These are phyloP conservation scores for Rhamnella rubrinervis DNA, from an alignment of 331 rosid species.

Conservation along the genomic window DNA sequence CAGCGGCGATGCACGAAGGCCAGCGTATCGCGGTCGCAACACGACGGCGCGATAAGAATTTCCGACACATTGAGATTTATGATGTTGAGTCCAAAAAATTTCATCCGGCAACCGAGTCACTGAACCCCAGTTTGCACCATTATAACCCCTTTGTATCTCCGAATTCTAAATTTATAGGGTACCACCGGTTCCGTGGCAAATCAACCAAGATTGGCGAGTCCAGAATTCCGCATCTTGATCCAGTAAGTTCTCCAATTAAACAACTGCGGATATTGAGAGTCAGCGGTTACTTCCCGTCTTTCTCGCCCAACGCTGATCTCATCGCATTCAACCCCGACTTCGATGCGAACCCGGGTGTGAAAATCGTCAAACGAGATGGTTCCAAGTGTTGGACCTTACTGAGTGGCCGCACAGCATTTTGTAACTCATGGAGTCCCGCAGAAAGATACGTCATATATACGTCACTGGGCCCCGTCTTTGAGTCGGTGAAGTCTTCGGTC, in stretches of 20 bases:
- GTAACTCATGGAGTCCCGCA: constrained; percentile 63
- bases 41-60: constrained; percentile 39
- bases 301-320: constrained; percentile 54
- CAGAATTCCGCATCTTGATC: constrained; percentile 48
- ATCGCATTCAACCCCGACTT: constrained; percentile 52
- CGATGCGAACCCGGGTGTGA: constrained; percentile 29
- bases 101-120: constrained; percentile 31
- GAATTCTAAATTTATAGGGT: constrained; percentile 54
- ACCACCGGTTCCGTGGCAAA: constrained; percentile 78
- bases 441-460: constrained; percentile 66
- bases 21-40: constrained; percentile 66
- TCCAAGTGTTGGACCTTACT: constrained; percentile 62
- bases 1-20: constrained; percentile 61
- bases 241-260: constrained; percentile 44
- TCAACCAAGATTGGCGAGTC: constrained; percentile 49
- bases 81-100: constrained; percentile 39
- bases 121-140: constrained; percentile 66
- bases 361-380: constrained; percentile 53
- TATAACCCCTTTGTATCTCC: constrained; percentile 77
- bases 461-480: constrained; percentile 70
- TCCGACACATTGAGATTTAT: constrained; percentile 71
- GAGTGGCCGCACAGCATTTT: constrained; percentile 51
- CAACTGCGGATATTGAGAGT: constrained; percentile 48
- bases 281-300: constrained; percentile 62
- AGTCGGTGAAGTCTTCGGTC: constrained; percentile 47